Base-by-base conservation (phyloP, 1,284 basidiomycete species). In the Tylopilus orsonianus region DNA sequence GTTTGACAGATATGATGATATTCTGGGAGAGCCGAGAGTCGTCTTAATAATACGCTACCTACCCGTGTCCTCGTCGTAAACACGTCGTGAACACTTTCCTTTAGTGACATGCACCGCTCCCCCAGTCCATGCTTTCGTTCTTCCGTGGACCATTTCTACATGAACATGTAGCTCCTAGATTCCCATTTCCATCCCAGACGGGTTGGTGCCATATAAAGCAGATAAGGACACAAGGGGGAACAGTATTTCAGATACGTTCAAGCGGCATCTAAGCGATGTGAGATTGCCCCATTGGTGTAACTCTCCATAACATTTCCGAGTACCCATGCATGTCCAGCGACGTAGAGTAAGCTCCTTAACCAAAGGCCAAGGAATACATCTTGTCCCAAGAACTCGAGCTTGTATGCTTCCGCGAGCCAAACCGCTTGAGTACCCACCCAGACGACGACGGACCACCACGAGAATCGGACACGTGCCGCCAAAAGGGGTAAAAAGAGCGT, bases 401-500 rank as follows among this genome's bases (percentile, higher is more conserved):
- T 78, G 68, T 93, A 97, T 0, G 92, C 94, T 55, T 87, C 83
- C 9, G 75, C 75, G 1, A 97, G 78, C 94, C 95, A 97, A 8
- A 93, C 47, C 0, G 78, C 91, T 70, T 94, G 95, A 2, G 80
- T 81, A 0, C 75, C 80, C 0, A 85, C 72, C 97, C 97, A 99
- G 0, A 84, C 72, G 0, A 56, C 70, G 0, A 82, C 49, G 43
- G 79, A 77, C 3, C 66, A 41, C 22, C 67, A 66, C 0, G 81
- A 71, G 27, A 93, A 73, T 0, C 68, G 62, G 0, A 96, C 66
- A 13, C 73, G 77, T 0, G 91, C 85, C 3, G 93, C 75, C 10
- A 97, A 71, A 3, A 95, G 75, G 0, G 97, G 95, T 0, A 99
- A 70, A 53, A 99, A 83, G 53, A 94, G 85, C 7, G 95, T 81